A percentile compares a stretch with the other conserved stretches of the same genome.
Evolutionary conservation across 2,329 filamentous ascomycete genomes (phyloP).

Genomic region (Rhynchosporium agropyri): DNA sequence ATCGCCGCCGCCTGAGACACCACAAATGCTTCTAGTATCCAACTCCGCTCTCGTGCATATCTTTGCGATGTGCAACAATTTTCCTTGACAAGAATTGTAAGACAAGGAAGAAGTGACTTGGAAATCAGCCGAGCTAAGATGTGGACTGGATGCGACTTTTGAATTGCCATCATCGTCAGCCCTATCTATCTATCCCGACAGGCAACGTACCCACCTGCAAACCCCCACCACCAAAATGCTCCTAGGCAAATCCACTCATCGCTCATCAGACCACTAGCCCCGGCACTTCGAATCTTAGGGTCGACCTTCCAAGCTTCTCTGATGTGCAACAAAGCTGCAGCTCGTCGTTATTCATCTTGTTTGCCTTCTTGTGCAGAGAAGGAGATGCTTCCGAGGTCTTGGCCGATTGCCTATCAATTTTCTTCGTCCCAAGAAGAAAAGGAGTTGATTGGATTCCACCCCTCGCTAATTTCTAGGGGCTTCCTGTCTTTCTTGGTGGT

Average conservation of each 20-base stretch:
- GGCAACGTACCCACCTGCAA: background rate
- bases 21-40: slow-evolving; percentile 8
- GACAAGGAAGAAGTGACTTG: slow-evolving; percentile 3
- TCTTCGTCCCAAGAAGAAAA: slow-evolving; percentile 9
- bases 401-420: background rate
- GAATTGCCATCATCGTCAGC: slow-evolving; percentile 5
- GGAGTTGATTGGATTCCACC: background rate
- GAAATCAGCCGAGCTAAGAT: slow-evolving; percentile 4
- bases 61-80: slow-evolving; percentile 18
- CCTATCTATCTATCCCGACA: slow-evolving; percentile 5
- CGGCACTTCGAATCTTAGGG: background rate
- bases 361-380: background rate
- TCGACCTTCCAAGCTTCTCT: slow-evolving; percentile 9
- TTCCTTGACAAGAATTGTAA: background rate
- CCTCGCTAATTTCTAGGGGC: slow-evolving; percentile 8
- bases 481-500: slow-evolving; percentile 10
- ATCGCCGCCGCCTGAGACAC: slow-evolving; percentile 5
- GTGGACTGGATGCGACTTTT: background rate
- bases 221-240: background rate
- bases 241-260: background rate
- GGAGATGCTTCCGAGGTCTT: slow-evolving; percentile 4
- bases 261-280: background rate
- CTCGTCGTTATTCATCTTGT: background rate
- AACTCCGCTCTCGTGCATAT: slow-evolving; percentile 21
- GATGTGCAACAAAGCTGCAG: slow-evolving; percentile 12